Percentiles rank a stretch among this genome's conserved stretches.
Conservation (phyloP, 2,329 filamentous ascomycete genomes). For the Ophiosphaerella herpotricha region DNA sequence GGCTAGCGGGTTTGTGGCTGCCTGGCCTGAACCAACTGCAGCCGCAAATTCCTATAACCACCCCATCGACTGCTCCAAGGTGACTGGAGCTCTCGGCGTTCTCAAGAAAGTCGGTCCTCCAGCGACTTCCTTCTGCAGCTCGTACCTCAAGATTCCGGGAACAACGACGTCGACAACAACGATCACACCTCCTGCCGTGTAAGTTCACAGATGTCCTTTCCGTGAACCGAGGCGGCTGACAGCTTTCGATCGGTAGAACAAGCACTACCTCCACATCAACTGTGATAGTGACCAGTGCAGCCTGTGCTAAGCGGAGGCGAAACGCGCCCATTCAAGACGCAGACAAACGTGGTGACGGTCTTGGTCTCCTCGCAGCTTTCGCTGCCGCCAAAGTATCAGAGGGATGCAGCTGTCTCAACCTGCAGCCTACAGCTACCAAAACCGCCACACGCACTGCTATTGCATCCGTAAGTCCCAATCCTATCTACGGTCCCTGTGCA, state of each 20-base stretch:
- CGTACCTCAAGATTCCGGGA: slow-evolving; percentile 3
- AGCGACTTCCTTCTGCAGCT: slow-evolving; percentile 8
- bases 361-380: not conserved
- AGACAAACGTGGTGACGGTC: not conserved
- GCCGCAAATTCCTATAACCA: not conserved
- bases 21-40: slow-evolving; percentile 3
- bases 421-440: not conserved
- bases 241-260: not conserved
- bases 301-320: not conserved
- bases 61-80: slow-evolving; percentile 4
- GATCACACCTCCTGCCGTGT: slow-evolving; percentile 1
- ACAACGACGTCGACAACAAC: slow-evolving; percentile 1
- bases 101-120: slow-evolving; percentile 9
- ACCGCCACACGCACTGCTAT: not conserved
- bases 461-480: not conserved
- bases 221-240: not conserved
- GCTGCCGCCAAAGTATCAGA: slow-evolving; percentile 4
- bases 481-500: not conserved
- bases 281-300: not conserved
- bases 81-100: slow-evolving; percentile 4
- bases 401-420: slow-evolving; percentile 2
- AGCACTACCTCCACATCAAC: slow-evolving; percentile 1
- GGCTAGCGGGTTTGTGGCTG: not conserved
- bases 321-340: not conserved
- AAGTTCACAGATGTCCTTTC: not conserved